These are phyloP conservation scores for Clarireedia homoeocarpa DNA, from an alignment of 2,329 filamentous ascomycete species.

Conservation along the genomic window DNA sequence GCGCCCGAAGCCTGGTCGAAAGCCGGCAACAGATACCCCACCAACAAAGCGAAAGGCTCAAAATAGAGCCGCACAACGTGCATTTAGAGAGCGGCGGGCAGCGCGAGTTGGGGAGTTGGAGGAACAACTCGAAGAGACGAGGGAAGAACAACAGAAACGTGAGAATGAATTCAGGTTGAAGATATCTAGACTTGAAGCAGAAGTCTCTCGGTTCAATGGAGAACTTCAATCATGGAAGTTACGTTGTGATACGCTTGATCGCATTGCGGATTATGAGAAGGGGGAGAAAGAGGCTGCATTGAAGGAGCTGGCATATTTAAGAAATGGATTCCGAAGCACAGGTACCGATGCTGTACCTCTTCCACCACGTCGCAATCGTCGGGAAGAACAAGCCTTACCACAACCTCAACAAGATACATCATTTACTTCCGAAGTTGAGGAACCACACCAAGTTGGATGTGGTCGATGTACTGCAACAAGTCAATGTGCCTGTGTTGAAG, in stretches of 20 bases:
- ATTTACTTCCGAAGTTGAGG: slow-evolving; percentile 18
- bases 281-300: slow-evolving; percentile 36
- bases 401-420: slow-evolving; percentile 12
- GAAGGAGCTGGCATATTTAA: slow-evolving; percentile 32
- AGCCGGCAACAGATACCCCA: slow-evolving; percentile 87
- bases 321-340: slow-evolving; percentile 25
- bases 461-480: slow-evolving; percentile 47
- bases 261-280: slow-evolving; percentile 30
- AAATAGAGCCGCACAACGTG: slow-evolving; percentile 84
- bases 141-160: slow-evolving; percentile 47
- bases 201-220: slow-evolving; percentile 54
- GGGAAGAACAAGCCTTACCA: slow-evolving; percentile 8
- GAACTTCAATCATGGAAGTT: slow-evolving; percentile 29
- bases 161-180: slow-evolving; percentile 49
- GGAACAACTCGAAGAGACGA: slow-evolving; percentile 55
- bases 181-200: slow-evolving; percentile 51
- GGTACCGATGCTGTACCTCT: slow-evolving; percentile 35
- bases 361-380: slow-evolving; percentile 28
- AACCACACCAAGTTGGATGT: slow-evolving; percentile 35
- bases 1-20: slow-evolving; percentile 81
- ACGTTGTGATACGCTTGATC: slow-evolving; percentile 28
- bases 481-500: slow-evolving; percentile 51
- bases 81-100: slow-evolving; percentile 80
- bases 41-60: slow-evolving; percentile 91
- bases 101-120: slow-evolving; percentile 74